phyloP scores from a whole-genome alignment of 2,329 filamentous ascomycete species.

The Tolypocladium endophyticum region DNA sequence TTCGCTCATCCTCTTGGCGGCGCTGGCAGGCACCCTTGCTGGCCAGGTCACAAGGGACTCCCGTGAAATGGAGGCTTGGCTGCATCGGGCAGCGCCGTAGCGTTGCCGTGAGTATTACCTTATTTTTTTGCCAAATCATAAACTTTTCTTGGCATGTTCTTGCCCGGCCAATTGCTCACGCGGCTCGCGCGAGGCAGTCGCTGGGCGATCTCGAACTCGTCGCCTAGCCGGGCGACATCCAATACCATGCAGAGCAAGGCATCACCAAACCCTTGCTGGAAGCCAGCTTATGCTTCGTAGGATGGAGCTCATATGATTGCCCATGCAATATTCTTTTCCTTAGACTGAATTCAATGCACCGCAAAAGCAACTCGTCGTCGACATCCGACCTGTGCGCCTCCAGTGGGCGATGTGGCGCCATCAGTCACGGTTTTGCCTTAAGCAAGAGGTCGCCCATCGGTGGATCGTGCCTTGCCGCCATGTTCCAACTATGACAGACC shows the following conservation, averaged over 20 bases:
- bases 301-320: background rate
- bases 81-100: background rate
- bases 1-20: background rate
- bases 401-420: background rate
- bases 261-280: background rate
- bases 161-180: too few species aligned
- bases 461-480: background rate
- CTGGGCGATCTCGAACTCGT: background rate
- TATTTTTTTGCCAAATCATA: background rate
- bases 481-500: background rate
- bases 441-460: background rate
- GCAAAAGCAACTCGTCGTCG: background rate
- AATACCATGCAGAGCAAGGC: background rate
- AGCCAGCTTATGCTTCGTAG: background rate
- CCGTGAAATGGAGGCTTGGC: background rate
- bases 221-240: background rate
- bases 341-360: background rate
- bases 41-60: background rate
- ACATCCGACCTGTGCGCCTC: background rate
- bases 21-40: background rate
- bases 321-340: background rate
- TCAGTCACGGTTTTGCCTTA: background rate
- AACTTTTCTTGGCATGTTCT: too few species aligned
- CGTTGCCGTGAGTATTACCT: background rate
- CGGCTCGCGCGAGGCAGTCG: background rate